Evolutionary conservation across 73 alveolate species (phyloP), one percentile per base, ranked within the genome.

Genomic region (Paramecium octaurelia): DNA sequence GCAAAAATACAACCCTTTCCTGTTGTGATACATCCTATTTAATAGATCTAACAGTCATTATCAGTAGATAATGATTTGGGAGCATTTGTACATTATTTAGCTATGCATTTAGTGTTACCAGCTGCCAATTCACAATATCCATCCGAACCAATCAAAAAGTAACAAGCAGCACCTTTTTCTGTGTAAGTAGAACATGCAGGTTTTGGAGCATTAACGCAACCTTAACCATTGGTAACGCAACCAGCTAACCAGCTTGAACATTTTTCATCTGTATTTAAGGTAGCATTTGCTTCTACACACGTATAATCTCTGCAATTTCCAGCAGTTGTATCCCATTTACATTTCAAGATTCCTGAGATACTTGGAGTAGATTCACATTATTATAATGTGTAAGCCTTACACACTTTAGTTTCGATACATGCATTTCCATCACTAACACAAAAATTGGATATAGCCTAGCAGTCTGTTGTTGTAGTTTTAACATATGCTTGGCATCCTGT

Each of bases 1-100:
- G 77, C 91, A 21, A 12, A 24, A 16, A 73, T 35, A 43, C 91
- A 80, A 2, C 91, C 91, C 24, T 46, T 80, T 23, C 91, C 91
- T 38, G 70, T 80, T 42, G 91, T 20, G 24, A 80, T 46, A 80
- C 91, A 80, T 42, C 73, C 73, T 23, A 0, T 42, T 80, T 46
- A 23, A 46, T 44, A 80, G 14, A 76, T 21, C 8, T 59, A n/a
- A 20, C 91, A 80, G 24, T 80, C 76, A 42, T 21, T 8, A 80
- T 80, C 76, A 38, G 75, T 6, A 11, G 76, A 0, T 1, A 80
- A 31, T 40, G 76, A 80, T 8, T n/a, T 46, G 10, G 70, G n/a
- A 20, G 91, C 91, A 42, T 80, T 24, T 2, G 58, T 7, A 35
- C 91, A 80, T 46, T 23, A 50, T 80, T 44, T 80, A 36, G 70